phyloP scores from a whole-genome alignment of 2,329 filamentous ascomycete species.

The Penicillium sp. region DNA sequence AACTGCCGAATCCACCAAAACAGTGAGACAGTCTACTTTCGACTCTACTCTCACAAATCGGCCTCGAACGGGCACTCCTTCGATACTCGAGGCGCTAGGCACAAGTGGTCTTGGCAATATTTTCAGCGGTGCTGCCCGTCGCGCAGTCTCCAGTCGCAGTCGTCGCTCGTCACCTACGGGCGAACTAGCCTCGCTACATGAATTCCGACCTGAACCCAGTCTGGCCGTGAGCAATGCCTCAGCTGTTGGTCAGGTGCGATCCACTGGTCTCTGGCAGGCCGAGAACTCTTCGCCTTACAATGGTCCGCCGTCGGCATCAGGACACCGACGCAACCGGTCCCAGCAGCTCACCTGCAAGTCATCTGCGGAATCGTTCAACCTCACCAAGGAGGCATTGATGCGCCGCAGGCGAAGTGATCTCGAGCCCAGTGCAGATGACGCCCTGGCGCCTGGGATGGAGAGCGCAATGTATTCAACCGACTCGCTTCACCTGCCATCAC shows the following conservation, averaged over 20 bases:
- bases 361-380: slow-evolving; percentile 32
- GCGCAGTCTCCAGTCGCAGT: slow-evolving; percentile 35
- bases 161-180: slow-evolving; percentile 21
- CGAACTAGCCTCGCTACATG: slow-evolving; percentile 20
- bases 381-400: slow-evolving; percentile 32
- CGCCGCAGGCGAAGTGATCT: slow-evolving; percentile 29
- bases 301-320: slow-evolving; percentile 11
- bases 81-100: slow-evolving; percentile 28
- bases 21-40: slow-evolving; percentile 35
- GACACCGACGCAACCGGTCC: slow-evolving; percentile 35
- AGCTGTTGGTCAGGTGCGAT: slow-evolving; percentile 41
- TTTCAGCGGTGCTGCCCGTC: slow-evolving; percentile 39
- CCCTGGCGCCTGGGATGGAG: slow-evolving; percentile 17
- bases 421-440: slow-evolving; percentile 18
- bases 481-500: slow-evolving; percentile 16
- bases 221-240: slow-evolving; percentile 42
- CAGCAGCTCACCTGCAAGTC: slow-evolving; percentile 31
- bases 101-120: slow-evolving; percentile 35
- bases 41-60: slow-evolving; percentile 20
- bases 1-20: slow-evolving; percentile 44
- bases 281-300: slow-evolving; percentile 14
- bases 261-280: slow-evolving; percentile 34
- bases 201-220: slow-evolving; percentile 38
- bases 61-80: slow-evolving; percentile 24
- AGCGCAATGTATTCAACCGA: slow-evolving; percentile 22